Conservation (phyloP, 176 grass and related monocot genomes). For the Metroxylon sagu region DNA sequence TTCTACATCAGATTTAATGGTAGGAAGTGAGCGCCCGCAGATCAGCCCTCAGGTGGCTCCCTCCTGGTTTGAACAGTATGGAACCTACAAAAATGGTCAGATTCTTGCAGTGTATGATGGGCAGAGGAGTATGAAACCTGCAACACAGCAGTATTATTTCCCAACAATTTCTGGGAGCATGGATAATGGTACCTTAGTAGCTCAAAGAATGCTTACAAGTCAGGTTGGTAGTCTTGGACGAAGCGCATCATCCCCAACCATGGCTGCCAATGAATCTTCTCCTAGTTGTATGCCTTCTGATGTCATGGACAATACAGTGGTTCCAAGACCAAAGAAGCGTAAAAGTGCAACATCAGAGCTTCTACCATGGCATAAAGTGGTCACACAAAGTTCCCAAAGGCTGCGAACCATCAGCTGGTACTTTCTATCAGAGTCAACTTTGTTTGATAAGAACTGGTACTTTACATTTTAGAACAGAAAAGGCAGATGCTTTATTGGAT, state of each 20-base stretch:
- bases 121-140: not conserved
- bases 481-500: no score
- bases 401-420: conserved; percentile 19
- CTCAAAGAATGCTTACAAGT: conserved; percentile 10
- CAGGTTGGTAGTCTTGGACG: not conserved
- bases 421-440: no score
- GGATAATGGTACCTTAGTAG: not conserved
- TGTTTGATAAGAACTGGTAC: no score
- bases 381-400: conserved; percentile 10
- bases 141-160: conserved; percentile 3
- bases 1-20: conserved; percentile 11
- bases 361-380: conserved; percentile 25
- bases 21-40: not conserved
- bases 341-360: conserved; percentile 10
- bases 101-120: conserved; percentile 9
- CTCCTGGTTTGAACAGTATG: conserved; percentile 20
- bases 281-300: not conserved
- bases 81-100: conserved; percentile 15
- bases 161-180: conserved; percentile 9
- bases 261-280: conserved; percentile 1
- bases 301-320: not conserved
- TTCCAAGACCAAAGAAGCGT: conserved; percentile 21
- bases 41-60: conserved; percentile 19
- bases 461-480: no score
- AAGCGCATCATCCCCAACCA: not conserved